Evolutionary conservation across 2,329 filamentous ascomycete species (phyloP).

Genomic region (Botrytis fragariae): DNA sequence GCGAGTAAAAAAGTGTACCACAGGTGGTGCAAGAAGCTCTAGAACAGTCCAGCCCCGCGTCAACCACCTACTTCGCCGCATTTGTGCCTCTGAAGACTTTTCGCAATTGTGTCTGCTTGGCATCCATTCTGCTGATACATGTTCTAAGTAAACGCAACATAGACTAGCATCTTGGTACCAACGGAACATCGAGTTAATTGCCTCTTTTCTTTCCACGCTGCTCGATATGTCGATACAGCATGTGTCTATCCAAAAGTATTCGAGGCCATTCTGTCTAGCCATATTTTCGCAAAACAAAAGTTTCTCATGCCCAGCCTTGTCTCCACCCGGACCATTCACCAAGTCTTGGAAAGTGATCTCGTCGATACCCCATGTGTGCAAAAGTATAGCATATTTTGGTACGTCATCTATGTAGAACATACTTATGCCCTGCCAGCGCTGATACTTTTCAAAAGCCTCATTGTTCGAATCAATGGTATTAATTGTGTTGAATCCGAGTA

Average conservation of each 20-base stretch:
- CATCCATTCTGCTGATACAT: slow-evolving; percentile 13
- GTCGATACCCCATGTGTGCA: slow-evolving; percentile 31
- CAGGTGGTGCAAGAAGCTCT: neutral
- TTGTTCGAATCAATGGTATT: too few species aligned
- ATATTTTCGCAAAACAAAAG: slow-evolving; percentile 24
- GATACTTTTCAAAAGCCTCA: too few species aligned
- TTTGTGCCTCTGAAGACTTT: slow-evolving; percentile 10
- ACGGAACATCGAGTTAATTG: slow-evolving; percentile 32
- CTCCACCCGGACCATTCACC: slow-evolving; percentile 10
- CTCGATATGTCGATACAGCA: slow-evolving; percentile 26
- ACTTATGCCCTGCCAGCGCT: too few species aligned
- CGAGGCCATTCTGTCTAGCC: slow-evolving; percentile 20
- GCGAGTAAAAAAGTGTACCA: neutral
- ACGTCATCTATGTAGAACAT: slow-evolving; percentile 7
- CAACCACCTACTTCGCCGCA: slow-evolving; percentile 27
- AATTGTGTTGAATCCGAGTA: too few species aligned
- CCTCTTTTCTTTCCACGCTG: slow-evolving; percentile 20
- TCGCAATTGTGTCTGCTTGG: slow-evolving; percentile 7
- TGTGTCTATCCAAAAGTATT: slow-evolving; percentile 24
- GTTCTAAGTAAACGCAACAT: slow-evolving; percentile 30
- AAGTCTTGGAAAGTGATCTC: slow-evolving; percentile 27
- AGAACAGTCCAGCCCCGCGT: slow-evolving; percentile 29
- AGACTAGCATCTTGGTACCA: slow-evolving; percentile 28
- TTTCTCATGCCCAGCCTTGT: slow-evolving; percentile 24
- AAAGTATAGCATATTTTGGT: slow-evolving; percentile 34